Conservation (phyloP, 2,329 filamentous ascomycete genomes). For the Diaporthe sp. region DNA sequence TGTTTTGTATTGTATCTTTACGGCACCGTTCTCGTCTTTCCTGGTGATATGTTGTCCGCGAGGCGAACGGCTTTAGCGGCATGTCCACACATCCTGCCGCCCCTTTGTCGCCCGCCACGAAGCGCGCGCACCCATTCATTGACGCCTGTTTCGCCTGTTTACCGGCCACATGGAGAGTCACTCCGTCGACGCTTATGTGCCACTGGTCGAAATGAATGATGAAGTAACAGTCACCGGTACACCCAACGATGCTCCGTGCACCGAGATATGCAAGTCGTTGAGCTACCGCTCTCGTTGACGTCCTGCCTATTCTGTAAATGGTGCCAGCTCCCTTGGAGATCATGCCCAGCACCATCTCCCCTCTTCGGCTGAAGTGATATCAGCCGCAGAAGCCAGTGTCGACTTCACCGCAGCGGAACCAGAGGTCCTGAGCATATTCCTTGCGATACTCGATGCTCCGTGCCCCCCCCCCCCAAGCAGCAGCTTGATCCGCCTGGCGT, state of each 20-base stretch:
- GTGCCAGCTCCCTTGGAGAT: not conserved
- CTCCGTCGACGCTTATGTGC: not conserved
- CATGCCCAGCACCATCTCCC: not conserved
- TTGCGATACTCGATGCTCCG: not conserved
- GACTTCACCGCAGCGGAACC: not conserved
- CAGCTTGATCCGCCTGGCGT: not conserved
- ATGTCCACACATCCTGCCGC: too few species aligned
- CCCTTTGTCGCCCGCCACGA: not conserved
- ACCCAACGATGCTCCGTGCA: too few species aligned
- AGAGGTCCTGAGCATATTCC: not conserved
- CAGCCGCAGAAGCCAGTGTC: not conserved
- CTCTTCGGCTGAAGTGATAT: not conserved
- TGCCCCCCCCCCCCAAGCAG: not conserved
- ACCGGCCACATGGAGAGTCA: too few species aligned
- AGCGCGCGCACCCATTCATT: too few species aligned
- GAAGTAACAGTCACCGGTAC: not conserved
- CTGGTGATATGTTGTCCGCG: not conserved
- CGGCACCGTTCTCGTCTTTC: not conserved
- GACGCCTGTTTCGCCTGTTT: not conserved
- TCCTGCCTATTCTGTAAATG: not conserved
- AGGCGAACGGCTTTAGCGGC: not conserved
- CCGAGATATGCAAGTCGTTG: too few species aligned
- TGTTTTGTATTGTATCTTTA: slow-evolving; percentile 30
- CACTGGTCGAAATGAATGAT: not conserved
- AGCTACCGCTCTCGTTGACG: not conserved